Base-by-base conservation (phyloP, 163 green algal genomes). In the Volvox carteri region DNA sequence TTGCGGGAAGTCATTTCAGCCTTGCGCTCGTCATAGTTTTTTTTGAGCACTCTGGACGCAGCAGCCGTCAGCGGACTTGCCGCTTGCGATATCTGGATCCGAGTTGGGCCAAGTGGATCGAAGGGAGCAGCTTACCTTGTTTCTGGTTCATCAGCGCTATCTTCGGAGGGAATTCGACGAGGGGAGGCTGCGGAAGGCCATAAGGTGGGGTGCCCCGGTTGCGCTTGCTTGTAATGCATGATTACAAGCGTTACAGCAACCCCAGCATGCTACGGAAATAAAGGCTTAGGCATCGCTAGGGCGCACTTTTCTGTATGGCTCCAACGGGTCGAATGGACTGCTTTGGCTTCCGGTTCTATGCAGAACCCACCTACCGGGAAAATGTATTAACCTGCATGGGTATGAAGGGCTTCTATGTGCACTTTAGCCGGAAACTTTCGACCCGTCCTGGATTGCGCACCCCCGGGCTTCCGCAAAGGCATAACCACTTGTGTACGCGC, bases 261-360 rank as follows among this genome's bases (percentile, higher is more conserved):
- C n/a, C 23, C 8, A 9, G 19, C 37, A 39, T 30, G 11, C 60
- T 39, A 39, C 37, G 37, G 54, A 65, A 30, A 65, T 65, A 30
- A 65, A 65, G 19, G 54, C 54, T 23, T 65, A 23, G 54, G 28
- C n/a, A 42, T 11, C 62, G 62, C 62, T 73, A 21, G 28, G 65
- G 65, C 28, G 33, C 65, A 11, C 33, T 48, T 73, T 75, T 39
- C 39, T 58, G 28, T 78, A 58, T 78, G 70, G 37, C 37, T 78
- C 70, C 70, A 78, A 78, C 70, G 37, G 70, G 70, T 56, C 70
- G 70, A 78, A 78, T 33, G 70, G 39, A 54, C 70, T 50, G 70
- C 19, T 54, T 44, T 54, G 37, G 39, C 19, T 33, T 42, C 39
- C 39, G 37, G 37, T 42, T 78, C 33, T 44, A 11, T 39, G 28